Evolutionary conservation across 805 yeast genomes (phyloP).

Genomic region (Teunomyces tritomae): DNA sequence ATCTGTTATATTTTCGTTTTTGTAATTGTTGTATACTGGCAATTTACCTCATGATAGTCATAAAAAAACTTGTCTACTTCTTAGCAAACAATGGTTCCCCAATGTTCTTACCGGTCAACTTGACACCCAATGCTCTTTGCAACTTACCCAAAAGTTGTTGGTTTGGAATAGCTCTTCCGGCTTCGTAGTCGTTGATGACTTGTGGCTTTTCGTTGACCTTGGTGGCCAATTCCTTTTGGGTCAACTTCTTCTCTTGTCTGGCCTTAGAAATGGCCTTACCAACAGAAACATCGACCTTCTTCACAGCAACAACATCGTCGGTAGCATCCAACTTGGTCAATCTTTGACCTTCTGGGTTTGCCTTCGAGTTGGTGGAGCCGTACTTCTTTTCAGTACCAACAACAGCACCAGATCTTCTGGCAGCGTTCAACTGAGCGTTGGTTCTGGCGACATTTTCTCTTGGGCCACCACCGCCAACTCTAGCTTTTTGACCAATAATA

Average conservation of each 20-base stretch:
- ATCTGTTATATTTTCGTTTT: neutral
- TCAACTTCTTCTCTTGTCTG: conserved; percentile 80
- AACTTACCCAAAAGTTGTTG: conserved; percentile 91
- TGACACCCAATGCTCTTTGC: conserved; percentile 92
- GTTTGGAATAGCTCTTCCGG: conserved; percentile 94
- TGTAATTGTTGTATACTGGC: neutral
- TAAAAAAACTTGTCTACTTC: conserved; percentile 36
- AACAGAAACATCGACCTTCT: conserved; percentile 78
- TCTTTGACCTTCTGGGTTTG: conserved; percentile 90
- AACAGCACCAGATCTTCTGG: conserved; percentile 88
- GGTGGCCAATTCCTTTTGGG: conserved; percentile 96
- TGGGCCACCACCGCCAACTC: conserved; percentile 87
- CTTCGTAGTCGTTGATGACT: conserved; percentile 93
- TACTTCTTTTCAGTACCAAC: conserved; percentile 93
- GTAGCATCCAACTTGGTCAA: conserved; percentile 90
- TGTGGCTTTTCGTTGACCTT: conserved; percentile 94
- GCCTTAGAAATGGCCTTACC: conserved; percentile 86
- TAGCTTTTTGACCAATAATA: conserved; percentile 83
- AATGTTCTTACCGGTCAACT: conserved; percentile 92
- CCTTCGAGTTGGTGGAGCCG: conserved; percentile 54
- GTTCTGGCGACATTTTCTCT: conserved; percentile 80
- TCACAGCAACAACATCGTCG: conserved; percentile 89
- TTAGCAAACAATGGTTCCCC: conserved; percentile 79
- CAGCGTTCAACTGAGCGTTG: conserved; percentile 79
- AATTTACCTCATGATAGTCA: neutral